A percentile compares a stretch with the other conserved stretches of the same genome.
These are phyloP conservation scores for Diplodia intermedia DNA, from an alignment of 2,329 filamentous ascomycete genomes.

Conservation along the genomic window DNA sequence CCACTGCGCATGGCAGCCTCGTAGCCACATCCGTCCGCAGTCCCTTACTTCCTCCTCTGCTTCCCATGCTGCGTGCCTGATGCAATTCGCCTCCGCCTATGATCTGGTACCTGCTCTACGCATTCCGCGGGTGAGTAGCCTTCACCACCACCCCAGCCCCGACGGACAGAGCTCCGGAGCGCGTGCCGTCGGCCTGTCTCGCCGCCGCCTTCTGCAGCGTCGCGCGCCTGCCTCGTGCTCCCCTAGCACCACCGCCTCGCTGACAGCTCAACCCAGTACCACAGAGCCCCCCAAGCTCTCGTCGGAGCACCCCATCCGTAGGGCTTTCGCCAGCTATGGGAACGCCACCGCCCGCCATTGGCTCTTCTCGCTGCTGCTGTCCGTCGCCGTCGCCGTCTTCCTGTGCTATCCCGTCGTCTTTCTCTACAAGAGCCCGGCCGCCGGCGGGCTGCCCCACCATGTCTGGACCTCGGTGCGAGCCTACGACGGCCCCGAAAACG, in stretches of 20 bases:
- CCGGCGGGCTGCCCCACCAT: conserved; percentile 76
- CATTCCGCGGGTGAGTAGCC: conserved; percentile 72
- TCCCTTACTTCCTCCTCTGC: conserved; percentile 28
- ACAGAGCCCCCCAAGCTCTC: conserved; percentile 73
- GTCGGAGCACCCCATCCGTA: conserved; percentile 69
- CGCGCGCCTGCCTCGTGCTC: conserved; percentile 20
- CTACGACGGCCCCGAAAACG: conserved; percentile 59
- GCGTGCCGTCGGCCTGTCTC: conserved; percentile 8
- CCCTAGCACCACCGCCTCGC: neutral
- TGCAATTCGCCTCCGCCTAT: conserved; percentile 49
- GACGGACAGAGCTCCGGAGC: conserved; percentile 5
- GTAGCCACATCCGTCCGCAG: conserved; percentile 21
- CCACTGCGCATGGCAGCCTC: conserved; percentile 27
- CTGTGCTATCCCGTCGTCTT: conserved; percentile 79
- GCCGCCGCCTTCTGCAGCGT: neutral
- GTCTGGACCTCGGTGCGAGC: conserved; percentile 80
- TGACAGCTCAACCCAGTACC: conserved; percentile 60
- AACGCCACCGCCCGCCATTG: conserved; percentile 75
- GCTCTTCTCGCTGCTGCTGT: conserved; percentile 74
- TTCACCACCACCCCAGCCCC: conserved; percentile 1
- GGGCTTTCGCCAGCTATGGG: conserved; percentile 71
- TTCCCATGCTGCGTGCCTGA: conserved; percentile 27
- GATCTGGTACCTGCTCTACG: conserved; percentile 82
- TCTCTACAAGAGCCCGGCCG: conserved; percentile 75
- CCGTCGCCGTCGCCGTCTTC: conserved; percentile 72